Base-by-base conservation (phyloP, 805 yeast species). In the Metschnikowia baotianmanensis region DNA sequence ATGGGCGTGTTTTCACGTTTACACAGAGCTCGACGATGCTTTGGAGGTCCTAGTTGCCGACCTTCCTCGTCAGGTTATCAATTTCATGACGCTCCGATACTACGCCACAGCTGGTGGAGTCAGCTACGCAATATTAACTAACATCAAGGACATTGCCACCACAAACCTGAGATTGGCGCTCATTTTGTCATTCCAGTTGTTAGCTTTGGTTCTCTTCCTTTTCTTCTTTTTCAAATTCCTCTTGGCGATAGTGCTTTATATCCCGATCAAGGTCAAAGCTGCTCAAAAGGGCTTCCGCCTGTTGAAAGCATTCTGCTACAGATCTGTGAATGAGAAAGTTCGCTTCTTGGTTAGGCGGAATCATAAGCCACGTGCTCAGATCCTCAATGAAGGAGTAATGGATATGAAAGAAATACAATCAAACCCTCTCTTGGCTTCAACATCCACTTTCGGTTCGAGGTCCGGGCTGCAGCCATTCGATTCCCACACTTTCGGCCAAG, bases 41-140 rank as follows among this genome's bases (percentile, higher is more conserved):
- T 65, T 77, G 32, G 70, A 68, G 33, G 72, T 87, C 50, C 52
- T 87, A 8, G 65, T 86, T 32, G 89, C 95, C 0, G 96, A 88
- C 51, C 74, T 89, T 13, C 96, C 96, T 18, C 78, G 96, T 62
- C 96, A 88, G 62, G 82, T 86, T 1, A 76, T 88, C 47, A 88
- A 88, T 56, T 84, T 89, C 20, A 66, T 85, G 50, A 86, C 96
- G 0, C 63, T 83, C 16, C 58, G 61, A 8, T 69, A 67, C 48
- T 78, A 78, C 40, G 78, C 75, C 27, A 66, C 79, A 1, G 65
- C 71, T 24, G 75, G 76, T 12, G 72, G 67, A 37, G 46, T 58
- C 28, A 66, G 69, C 46, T 67, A 72, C 38, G 71, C 73, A 43
- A 65, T 70, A 30, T 48, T 74, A 26, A 48, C 57, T 6, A 77